Evolutionary conservation across 1,284 basidiomycete species (phyloP).

Genomic region (Irpex sp.): DNA sequence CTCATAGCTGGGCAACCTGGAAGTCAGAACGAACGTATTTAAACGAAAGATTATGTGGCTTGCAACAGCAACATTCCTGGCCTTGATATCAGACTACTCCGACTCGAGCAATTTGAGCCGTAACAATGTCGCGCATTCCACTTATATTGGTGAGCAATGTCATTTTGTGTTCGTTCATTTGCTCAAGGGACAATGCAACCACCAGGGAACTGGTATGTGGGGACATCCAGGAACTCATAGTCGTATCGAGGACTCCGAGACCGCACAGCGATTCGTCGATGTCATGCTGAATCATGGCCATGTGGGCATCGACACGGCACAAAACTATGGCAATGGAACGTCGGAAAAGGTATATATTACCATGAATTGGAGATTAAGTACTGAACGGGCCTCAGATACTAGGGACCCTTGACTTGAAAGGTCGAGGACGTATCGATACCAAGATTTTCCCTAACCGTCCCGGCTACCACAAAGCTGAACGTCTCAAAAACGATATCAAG

Average conservation of each 20-base stretch:
- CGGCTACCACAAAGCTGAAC: constrained; percentile 35
- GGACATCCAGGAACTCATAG: constrained; percentile 41
- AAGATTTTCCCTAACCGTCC: constrained; percentile 39
- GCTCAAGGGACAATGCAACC: background rate
- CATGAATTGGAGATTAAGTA: no score
- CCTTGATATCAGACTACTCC: no score
- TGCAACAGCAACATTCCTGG: no score
- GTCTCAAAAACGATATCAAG: constrained; percentile 34
- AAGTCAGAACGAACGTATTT: no score
- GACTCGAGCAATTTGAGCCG: no score
- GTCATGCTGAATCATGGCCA: constrained; percentile 40
- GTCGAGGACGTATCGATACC: constrained; percentile 16
- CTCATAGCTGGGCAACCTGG: no score
- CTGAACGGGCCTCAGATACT: background rate
- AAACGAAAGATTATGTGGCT: no score
- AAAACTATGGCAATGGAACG: constrained; percentile 46
- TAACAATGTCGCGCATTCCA: constrained; percentile 1
- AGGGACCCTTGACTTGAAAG: background rate
- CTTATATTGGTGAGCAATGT: constrained; percentile 2
- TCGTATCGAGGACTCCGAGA: constrained; percentile 32
- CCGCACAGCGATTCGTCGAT: constrained; percentile 45
- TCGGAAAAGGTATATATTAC: constrained; percentile 36
- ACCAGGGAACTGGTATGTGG: constrained; percentile 48
- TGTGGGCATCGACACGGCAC: constrained; percentile 47
- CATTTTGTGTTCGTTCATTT: background rate